Conservation (phyloP, 306 rosid species). For the Cucurbita pepo region DNA sequence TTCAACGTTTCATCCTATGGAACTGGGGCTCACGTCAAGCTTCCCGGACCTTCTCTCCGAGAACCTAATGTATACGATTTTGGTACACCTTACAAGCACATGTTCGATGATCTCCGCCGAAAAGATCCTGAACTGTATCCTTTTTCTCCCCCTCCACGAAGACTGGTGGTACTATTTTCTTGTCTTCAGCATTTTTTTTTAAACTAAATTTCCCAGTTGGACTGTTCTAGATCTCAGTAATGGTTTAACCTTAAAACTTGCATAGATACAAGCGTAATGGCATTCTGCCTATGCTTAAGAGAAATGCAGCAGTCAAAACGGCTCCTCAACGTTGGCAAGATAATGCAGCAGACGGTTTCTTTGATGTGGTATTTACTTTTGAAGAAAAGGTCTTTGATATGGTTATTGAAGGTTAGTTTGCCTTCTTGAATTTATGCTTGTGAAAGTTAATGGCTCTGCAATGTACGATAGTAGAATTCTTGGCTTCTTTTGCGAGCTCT, state of each 20-base stretch:
- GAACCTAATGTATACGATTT: slow-evolving; percentile 93
- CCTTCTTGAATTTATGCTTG: background rate
- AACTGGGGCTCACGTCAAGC: slow-evolving; percentile 87
- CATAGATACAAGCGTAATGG: slow-evolving; percentile 75
- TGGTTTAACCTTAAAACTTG: slow-evolving; percentile 20
- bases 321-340: slow-evolving; percentile 98
- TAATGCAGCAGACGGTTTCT: slow-evolving; percentile 67
- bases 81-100: slow-evolving; percentile 85
- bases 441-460: background rate
- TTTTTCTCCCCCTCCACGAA: background rate
- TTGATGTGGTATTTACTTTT: slow-evolving; percentile 68
- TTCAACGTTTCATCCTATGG: slow-evolving; percentile 84
- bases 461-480: background rate
- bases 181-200: background rate
- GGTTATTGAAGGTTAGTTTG: slow-evolving; percentile 69
- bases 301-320: slow-evolving; percentile 50
- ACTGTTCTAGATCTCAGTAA: background rate
- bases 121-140: slow-evolving; percentile 92
- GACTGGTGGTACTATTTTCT: background rate
- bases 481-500: background rate
- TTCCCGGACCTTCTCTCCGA: slow-evolving; percentile 91
- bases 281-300: slow-evolving; percentile 83
- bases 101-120: slow-evolving; percentile 73
- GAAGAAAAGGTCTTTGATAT: slow-evolving; percentile 92
- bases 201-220: background rate